phyloP scores from a whole-genome alignment of 495 filamentous ascomycete species.

The Parathielavia hyrcaniae region DNA sequence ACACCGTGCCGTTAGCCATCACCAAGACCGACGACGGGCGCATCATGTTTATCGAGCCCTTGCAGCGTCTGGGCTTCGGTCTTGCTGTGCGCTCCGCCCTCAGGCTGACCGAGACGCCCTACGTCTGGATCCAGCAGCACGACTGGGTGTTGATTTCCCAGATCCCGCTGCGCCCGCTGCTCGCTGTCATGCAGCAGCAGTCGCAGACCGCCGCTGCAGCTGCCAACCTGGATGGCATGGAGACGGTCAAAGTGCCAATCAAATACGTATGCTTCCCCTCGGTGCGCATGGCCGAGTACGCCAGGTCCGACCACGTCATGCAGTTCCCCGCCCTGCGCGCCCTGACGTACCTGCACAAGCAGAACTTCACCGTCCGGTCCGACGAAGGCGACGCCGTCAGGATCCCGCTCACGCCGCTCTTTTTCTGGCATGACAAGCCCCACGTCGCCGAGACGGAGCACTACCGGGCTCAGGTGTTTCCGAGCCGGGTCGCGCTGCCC shows the following conservation, averaged over 20 bases:
- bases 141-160: conserved; percentile 41
- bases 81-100: conserved; percentile 42
- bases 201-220: neutral
- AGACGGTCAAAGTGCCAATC: conserved; percentile 22
- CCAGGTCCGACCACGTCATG: conserved; percentile 37
- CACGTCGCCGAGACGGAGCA: conserved; percentile 41
- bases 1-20: conserved; percentile 34
- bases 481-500: conserved; percentile 35
- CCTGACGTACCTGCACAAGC: conserved; percentile 36
- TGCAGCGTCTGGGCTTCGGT: conserved; percentile 41
- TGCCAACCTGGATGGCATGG: neutral
- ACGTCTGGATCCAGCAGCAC: conserved; percentile 48
- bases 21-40: conserved; percentile 31
- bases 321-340: conserved; percentile 33
- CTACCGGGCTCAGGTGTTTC: conserved; percentile 40
- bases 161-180: conserved; percentile 34
- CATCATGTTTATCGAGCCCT: conserved; percentile 40
- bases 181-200: conserved; percentile 37
- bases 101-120: conserved; percentile 37
- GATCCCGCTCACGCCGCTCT: conserved; percentile 43
- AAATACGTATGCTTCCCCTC: conserved; percentile 41
- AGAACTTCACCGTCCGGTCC: conserved; percentile 28
- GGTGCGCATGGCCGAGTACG: conserved; percentile 41
- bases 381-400: conserved; percentile 9
- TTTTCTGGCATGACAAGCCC: conserved; percentile 49